Base-by-base conservation (phyloP, 768 basidiomycete genomes). In the Russula brevipes region DNA sequence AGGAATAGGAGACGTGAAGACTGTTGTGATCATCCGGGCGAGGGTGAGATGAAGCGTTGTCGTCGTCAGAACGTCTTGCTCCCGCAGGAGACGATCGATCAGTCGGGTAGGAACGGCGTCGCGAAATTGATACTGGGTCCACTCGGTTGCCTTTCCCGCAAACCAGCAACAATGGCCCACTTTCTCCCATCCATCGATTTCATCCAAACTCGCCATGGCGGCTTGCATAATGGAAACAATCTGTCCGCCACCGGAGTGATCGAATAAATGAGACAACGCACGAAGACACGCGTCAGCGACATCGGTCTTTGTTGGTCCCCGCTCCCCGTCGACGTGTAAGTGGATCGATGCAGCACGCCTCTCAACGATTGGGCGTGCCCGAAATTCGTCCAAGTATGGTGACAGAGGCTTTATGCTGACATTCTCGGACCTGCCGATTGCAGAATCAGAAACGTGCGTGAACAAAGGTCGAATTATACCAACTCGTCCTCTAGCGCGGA, bases 81-180 rank as follows among this genome's bases (percentile, higher is more conserved):
- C 80, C 64, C 83, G 80, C 24, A 85, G 78, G 4, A 97, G 80
- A 31, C 82, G 81, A 69, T 95, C 93, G 12, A 96, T 85, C 4
- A 96, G 77, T 71, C 86, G 83, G 1, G 91, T 90, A 3, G 94
- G 91, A 7, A 97, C 84, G 31, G 88, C 88, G 70, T 91, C 96
- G 31, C 95, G 88, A 73, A 95, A 95, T 72, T 95, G 95, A 66
- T 95, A 92, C 70, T 90, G 91, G 5, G 90, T 83, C 89, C 91
- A 95, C 69, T 91, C 87, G n/a, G 85, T 85, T 5, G 83, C 80
- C 69, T 83, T 86, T 61, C 85, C 82, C 12, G 87, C 84, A 61
- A 92, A 79, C 94, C 94, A 98, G 59, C 85, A 82, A 70, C 87
- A 95, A 69, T 92, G 85, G 7, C 85, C 82, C 0, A 81, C 68